Percentiles rank a stretch among this genome's conserved stretches.
Evolutionary conservation across 208 protist species (phyloP).

Genomic region (Wallacemonas collosoma): DNA sequence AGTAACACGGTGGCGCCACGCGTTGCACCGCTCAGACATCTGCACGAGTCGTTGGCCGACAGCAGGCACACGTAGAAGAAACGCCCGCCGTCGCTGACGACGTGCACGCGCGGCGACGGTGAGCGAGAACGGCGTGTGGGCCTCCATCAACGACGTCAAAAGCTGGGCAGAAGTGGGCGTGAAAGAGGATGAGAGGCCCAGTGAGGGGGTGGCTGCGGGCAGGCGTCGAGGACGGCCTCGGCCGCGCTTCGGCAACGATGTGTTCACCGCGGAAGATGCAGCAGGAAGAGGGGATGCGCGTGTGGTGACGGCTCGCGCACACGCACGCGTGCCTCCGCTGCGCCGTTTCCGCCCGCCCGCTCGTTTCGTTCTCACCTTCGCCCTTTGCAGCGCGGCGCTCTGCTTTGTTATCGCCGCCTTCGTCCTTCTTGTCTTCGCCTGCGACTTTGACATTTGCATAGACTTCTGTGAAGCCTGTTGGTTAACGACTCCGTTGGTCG

Average conservation of each 20-base stretch:
- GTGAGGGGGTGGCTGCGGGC: neutral
- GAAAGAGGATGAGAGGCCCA: neutral
- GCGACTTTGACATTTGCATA: too few relatives aligned
- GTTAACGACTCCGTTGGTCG: too few relatives aligned
- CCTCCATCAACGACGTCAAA: constrained; percentile 1
- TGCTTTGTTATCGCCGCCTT: too few relatives aligned
- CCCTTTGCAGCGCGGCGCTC: too few relatives aligned
- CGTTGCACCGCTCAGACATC: neutral
- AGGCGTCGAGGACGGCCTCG: neutral
- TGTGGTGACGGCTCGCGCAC: neutral
- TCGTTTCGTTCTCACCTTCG: too few relatives aligned
- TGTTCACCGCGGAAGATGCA: neutral
- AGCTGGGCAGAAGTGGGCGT: neutral
- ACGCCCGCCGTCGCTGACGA: neutral
- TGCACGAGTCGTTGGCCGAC: neutral
- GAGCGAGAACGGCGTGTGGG: constrained; percentile 6
- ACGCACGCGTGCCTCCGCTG: neutral
- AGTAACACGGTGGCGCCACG: neutral
- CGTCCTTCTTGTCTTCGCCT: too few relatives aligned
- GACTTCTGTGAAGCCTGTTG: too few relatives aligned
- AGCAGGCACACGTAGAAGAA: neutral
- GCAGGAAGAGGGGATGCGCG: neutral
- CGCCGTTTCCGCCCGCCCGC: neutral
- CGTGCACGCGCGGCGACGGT: neutral
- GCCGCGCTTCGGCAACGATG: neutral